These are phyloP conservation scores for Ophiocordyceps camponoti-rufipedis DNA, from an alignment of 2,329 filamentous ascomycete genomes.

Conservation along the genomic window DNA sequence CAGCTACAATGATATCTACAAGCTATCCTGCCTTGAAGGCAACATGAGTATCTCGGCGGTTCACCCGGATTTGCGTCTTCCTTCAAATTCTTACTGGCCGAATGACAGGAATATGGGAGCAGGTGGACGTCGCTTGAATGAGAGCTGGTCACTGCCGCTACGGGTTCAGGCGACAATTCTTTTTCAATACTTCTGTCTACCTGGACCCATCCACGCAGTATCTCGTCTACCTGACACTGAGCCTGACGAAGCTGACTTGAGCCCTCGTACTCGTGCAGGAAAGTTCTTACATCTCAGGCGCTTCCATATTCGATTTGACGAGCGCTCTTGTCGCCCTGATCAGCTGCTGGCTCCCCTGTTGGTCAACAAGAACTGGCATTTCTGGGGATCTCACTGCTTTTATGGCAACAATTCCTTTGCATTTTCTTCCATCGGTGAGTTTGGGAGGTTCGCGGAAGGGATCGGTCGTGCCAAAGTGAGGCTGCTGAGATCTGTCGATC, in stretches of 20 bases:
- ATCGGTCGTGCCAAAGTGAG: not conserved
- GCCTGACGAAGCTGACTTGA: not conserved
- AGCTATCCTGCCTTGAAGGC: not conserved
- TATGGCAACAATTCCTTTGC: conserved; percentile 1
- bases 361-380: not conserved
- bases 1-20: not conserved
- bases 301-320: not conserved
- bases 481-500: not conserved
- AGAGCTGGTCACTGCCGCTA: not conserved
- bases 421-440: not conserved
- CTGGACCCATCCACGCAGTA: not conserved
- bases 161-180: not conserved
- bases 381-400: not conserved
- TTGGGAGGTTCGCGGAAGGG: not conserved
- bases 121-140: not conserved
- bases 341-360: not conserved
- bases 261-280: not conserved
- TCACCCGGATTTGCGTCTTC: not conserved
- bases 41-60: not conserved
- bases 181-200: not conserved
- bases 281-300: not conserved
- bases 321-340: not conserved
- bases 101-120: not conserved
- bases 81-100: not conserved
- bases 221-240: not conserved